Conservation (phyloP, 2,329 filamentous ascomycete genomes). For the Paraphoma sp. region DNA sequence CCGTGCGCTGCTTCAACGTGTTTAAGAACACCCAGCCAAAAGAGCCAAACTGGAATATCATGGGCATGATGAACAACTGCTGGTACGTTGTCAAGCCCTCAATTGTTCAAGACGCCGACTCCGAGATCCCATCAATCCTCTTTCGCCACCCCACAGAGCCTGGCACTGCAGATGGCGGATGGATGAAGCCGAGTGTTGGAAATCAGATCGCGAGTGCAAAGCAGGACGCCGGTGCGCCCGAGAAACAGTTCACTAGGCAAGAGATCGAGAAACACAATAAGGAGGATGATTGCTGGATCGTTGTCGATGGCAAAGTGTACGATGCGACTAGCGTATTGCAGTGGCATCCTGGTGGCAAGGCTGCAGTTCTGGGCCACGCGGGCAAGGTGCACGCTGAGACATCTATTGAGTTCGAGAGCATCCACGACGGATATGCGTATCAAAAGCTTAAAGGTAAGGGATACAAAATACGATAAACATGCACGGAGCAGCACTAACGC, state of each 20-base stretch:
- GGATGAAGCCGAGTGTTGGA: constrained; percentile 58
- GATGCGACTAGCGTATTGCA: constrained; percentile 68
- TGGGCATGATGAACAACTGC: constrained; percentile 64
- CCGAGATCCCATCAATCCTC: constrained; percentile 34
- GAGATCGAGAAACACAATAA: constrained; percentile 56
- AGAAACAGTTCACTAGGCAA: constrained; percentile 60
- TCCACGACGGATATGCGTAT: constrained; percentile 60
- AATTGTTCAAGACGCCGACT: constrained; percentile 42
- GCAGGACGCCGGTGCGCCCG: constrained; percentile 52
- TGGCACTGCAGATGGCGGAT: constrained; percentile 10
- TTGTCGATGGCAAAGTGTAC: constrained; percentile 69
- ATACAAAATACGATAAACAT: not conserved
- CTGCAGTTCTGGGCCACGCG: constrained; percentile 57
- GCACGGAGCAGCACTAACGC: not conserved
- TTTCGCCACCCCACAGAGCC: constrained; percentile 16
- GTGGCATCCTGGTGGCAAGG: constrained; percentile 64
- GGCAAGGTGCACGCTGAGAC: constrained; percentile 59
- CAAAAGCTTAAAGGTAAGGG: constrained; percentile 54
- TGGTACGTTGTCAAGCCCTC: constrained; percentile 56
- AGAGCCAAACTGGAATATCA: constrained; percentile 56
- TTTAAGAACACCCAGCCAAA: constrained; percentile 60
- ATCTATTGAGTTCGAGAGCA: constrained; percentile 57
- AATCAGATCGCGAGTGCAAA: constrained; percentile 54
- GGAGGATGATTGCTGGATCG: constrained; percentile 62
- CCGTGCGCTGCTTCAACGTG: constrained; percentile 57